These are phyloP conservation scores for Endoconidiophora polonica DNA, from an alignment of 2,329 filamentous ascomycete genomes.

Conservation along the genomic window DNA sequence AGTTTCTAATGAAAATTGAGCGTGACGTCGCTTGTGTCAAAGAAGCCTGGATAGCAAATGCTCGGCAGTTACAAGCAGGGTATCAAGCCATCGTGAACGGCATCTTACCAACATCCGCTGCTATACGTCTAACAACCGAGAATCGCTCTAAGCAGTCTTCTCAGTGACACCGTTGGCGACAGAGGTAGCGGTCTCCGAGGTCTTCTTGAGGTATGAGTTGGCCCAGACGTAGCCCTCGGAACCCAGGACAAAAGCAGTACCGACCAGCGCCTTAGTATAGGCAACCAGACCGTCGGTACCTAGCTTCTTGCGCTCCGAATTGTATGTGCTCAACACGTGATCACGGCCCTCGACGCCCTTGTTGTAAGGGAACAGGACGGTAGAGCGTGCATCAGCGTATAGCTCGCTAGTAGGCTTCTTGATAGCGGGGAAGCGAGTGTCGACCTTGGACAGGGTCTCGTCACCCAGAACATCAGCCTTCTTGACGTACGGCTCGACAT, in stretches of 20 bases:
- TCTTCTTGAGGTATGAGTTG: slow-evolving; percentile 43
- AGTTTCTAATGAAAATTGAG: too few species aligned
- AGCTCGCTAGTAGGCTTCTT: slow-evolving; percentile 61
- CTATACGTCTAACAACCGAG: background rate
- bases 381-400: slow-evolving; percentile 43
- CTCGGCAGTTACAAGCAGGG: slow-evolving; percentile 2
- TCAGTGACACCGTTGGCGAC: slow-evolving; percentile 30
- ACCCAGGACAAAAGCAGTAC: slow-evolving; percentile 49
- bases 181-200: slow-evolving; percentile 24
- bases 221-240: slow-evolving; percentile 48
- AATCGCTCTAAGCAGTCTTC: slow-evolving; percentile 18
- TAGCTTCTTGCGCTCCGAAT: slow-evolving; percentile 43
- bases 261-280: slow-evolving; percentile 51
- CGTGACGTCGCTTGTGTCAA: too few species aligned
- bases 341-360: slow-evolving; percentile 45
- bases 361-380: slow-evolving; percentile 45
- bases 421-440: slow-evolving; percentile 53
- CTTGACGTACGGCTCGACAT: slow-evolving; percentile 68
- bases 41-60: slow-evolving; percentile 1
- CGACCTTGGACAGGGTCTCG: slow-evolving; percentile 51
- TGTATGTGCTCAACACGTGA: slow-evolving; percentile 41
- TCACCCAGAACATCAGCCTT: slow-evolving; percentile 67
- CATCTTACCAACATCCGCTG: slow-evolving; percentile 17
- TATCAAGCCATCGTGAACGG: background rate
- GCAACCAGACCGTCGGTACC: slow-evolving; percentile 48